Conservation (phyloP, 176 grass and related monocot genomes). For the Hordeum marinum region DNA sequence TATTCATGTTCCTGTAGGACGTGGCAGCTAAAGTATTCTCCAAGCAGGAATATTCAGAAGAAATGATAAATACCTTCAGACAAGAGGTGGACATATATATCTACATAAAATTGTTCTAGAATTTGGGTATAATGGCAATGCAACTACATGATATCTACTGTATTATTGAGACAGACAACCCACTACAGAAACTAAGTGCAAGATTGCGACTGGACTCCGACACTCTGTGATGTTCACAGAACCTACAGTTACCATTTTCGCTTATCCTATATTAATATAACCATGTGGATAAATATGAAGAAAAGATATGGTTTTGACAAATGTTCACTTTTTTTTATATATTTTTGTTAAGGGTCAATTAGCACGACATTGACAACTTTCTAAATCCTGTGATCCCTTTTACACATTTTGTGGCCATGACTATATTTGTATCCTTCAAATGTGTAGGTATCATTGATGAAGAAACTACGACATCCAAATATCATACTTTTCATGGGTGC, state of each 20-base stretch:
- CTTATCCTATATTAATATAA: neutral
- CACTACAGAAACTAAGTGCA: neutral
- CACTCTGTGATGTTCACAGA: neutral
- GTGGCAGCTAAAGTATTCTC: constrained; percentile 90
- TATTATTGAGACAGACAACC: neutral
- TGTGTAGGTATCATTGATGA: constrained; percentile 84
- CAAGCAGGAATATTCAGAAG: constrained; percentile 87
- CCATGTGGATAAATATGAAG: neutral
- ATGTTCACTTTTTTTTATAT: neutral
- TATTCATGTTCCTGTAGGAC: constrained; percentile 40
- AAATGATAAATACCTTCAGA: constrained; percentile 72
- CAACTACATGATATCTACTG: neutral
- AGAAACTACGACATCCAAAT: constrained; percentile 89
- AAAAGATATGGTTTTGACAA: neutral
- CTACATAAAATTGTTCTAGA: neutral
- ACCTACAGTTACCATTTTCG: neutral
- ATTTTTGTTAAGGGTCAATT: neutral
- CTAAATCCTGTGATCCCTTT: neutral
- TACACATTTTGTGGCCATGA: neutral
- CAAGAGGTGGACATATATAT: constrained; percentile 64
- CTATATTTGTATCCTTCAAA: neutral
- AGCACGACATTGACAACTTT: neutral
- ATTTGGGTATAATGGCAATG: neutral
- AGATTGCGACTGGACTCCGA: neutral
- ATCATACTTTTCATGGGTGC: constrained; percentile 96